Percentiles rank a stretch among this genome's conserved stretches.
These are phyloP conservation scores for Melampsora americana DNA, from an alignment of 1,284 basidiomycete species.

Conservation along the genomic window DNA sequence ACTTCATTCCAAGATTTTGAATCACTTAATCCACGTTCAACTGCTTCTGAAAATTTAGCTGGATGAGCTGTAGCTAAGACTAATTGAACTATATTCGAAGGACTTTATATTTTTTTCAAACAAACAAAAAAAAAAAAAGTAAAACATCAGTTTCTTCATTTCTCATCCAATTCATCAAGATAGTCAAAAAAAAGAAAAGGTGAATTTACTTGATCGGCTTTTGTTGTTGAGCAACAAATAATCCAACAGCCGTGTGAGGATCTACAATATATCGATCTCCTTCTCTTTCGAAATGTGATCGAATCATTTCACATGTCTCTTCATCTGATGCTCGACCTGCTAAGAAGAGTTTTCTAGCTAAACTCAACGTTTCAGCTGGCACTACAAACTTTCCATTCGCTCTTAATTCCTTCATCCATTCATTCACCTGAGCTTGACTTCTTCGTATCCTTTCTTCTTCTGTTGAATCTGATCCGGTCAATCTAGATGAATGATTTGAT, in stretches of 20 bases:
- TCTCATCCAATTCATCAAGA: slow-evolving; percentile 57
- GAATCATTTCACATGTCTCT: slow-evolving; percentile 79
- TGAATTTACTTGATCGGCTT: slow-evolving; percentile 46
- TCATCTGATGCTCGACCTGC: slow-evolving; percentile 83
- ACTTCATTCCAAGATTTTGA: neutral
- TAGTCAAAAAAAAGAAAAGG: slow-evolving; percentile 57
- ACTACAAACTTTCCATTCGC: slow-evolving; percentile 71
- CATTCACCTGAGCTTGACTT: slow-evolving; percentile 60
- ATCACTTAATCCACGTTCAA: slow-evolving; percentile 76
- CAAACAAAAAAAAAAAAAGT: slow-evolving; percentile 18
- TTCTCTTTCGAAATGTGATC: slow-evolving; percentile 56
- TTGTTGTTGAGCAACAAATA: slow-evolving; percentile 57
- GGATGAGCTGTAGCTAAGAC: slow-evolving; percentile 95
- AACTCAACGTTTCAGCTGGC: slow-evolving; percentile 66
- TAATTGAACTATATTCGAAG: slow-evolving; percentile 66
- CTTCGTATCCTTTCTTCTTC: slow-evolving; percentile 8
- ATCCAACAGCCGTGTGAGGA: slow-evolving; percentile 95
- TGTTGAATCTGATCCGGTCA: slow-evolving; percentile 2
- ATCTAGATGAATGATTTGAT: no score
- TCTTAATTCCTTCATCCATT: slow-evolving; percentile 89
- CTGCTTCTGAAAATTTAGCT: slow-evolving; percentile 94
- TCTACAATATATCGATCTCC: slow-evolving; percentile 73
- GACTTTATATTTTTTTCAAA: slow-evolving; percentile 56
- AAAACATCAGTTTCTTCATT: no score
- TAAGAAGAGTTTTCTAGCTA: slow-evolving; percentile 76